Base-by-base conservation (phyloP, 2,329 filamentous ascomycete species). In the Calonectria hongkongensis region DNA sequence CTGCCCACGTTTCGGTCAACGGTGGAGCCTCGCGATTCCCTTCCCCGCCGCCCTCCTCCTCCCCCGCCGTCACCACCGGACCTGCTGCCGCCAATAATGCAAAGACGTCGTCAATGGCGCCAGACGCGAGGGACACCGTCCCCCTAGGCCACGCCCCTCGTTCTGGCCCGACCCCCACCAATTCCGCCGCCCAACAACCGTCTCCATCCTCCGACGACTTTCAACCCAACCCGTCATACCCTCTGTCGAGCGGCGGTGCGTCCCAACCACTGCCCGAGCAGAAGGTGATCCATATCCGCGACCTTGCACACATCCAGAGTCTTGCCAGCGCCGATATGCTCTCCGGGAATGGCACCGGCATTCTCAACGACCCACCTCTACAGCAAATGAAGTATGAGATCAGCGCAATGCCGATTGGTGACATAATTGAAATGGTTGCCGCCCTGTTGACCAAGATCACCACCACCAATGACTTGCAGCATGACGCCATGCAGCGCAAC, bases 381-480 rank as follows among this genome's bases (percentile, higher is more conserved):
- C 88, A 89, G 78, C 88, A 88, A 75, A 89, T 89, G 85, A 92
- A 91, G 82, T 99, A 98, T 83, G 97, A 98, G 84, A 98, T 99
- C 79, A 98, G 96, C 85, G 94, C 92, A 66, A 98, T 99, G 96
- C 97, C 97, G 66, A 97, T 98, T 68, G 92, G 94, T 76, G 96
- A 99, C 82, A 95, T 99, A 78, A 99, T 99, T 82, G 96, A 98
- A 84, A 98, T 99, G 97, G 97, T 99, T 4, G 97, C 97, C 5
- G 97, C 96, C 8, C 89, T 99, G 28, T 88, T 99, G 74, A 98
- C 96, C 70, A 98, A 98, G 84, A 99, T 99, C 79, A 98, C 97
- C 7, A 95, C 95, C 4, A 98, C 96, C 70, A 99, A 99, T 82
- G 97, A 99, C 82, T 87, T 93, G 65, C 96, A 98, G 83, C 96